These are phyloP conservation scores for Geotrichum candidum DNA, from an alignment of 1,139 yeast genomes.

Conservation along the genomic window DNA sequence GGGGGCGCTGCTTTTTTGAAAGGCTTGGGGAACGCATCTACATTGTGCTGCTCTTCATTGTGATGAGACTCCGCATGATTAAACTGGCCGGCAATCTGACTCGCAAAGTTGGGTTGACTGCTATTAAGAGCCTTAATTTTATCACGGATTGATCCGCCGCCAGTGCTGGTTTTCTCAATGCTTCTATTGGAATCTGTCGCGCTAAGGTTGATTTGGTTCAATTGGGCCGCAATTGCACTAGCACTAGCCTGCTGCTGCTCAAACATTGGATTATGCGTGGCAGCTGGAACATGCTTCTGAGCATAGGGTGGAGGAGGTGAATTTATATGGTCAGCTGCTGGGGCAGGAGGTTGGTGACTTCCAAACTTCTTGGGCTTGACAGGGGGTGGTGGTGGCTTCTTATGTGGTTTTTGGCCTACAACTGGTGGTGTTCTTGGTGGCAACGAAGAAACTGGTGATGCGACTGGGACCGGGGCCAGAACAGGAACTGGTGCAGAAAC, in stretches of 20 bases:
- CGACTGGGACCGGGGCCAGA: constrained; percentile 3
- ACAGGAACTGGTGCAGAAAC: neutral
- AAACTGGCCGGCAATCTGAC: constrained; percentile 14
- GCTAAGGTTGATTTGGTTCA: neutral
- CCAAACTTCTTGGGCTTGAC: constrained; percentile 8
- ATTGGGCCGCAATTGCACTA: constrained; percentile 1
- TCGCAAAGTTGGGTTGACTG: constrained; percentile 16
- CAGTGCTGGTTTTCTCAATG: neutral
- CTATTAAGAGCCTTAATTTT: constrained; percentile 12
- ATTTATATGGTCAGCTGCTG: neutral
- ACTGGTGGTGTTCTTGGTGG: constrained; percentile 2
- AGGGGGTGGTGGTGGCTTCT: constrained; percentile 16
- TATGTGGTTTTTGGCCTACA: neutral
- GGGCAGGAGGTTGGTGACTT: neutral
- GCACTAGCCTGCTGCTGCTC: neutral
- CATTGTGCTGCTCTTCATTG: constrained; percentile 23
- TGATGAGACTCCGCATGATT: constrained; percentile 6
- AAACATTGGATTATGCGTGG: neutral
- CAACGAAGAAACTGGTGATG: neutral
- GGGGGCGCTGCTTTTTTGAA: constrained; percentile 32
- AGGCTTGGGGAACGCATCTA: constrained; percentile 6
- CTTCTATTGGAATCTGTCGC: neutral
- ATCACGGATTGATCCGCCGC: constrained; percentile 10
- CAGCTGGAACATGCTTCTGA: neutral
- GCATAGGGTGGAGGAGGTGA: neutral